Percentiles rank a stretch among this genome's conserved stretches.
These are phyloP conservation scores for Oidiodendron maius DNA, from an alignment of 495 filamentous ascomycete species.

Conservation along the genomic window DNA sequence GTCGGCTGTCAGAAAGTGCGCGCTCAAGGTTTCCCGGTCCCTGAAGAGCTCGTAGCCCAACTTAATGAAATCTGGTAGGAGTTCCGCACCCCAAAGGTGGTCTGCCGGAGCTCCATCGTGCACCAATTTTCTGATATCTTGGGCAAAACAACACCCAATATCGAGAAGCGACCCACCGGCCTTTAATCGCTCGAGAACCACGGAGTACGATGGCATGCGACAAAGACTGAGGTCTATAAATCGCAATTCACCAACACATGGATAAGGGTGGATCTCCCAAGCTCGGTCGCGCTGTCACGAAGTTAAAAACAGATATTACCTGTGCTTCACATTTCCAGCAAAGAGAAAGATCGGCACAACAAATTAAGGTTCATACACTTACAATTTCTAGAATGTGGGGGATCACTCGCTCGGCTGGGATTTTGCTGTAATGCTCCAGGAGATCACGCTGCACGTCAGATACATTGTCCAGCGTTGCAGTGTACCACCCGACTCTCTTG, in stretches of 20 bases:
- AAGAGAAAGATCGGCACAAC: neutral
- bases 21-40: conserved; percentile 22
- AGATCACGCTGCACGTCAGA: neutral
- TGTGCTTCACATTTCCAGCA: too few relatives aligned
- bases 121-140: conserved; percentile 42
- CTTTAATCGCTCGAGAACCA: conserved; percentile 14
- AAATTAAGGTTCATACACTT: neutral
- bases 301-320: neutral
- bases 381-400: conserved; percentile 13
- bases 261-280: conserved; percentile 8
- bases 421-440: conserved; percentile 13
- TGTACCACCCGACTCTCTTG: conserved; percentile 12
- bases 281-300: conserved; percentile 6
- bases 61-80: conserved; percentile 40
- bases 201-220: conserved; percentile 4
- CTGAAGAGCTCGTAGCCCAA: conserved; percentile 38
- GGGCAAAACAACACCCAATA: conserved; percentile 34
- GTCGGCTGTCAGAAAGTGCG: conserved; percentile 14
- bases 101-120: conserved; percentile 34
- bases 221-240: conserved; percentile 7
- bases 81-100: conserved; percentile 43
- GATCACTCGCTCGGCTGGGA: conserved; percentile 9
- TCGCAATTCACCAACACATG: conserved; percentile 9
- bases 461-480: neutral
- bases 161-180: conserved; percentile 25